Conservation (phyloP, 208 protist species). For the Crithidia thermophila region DNA sequence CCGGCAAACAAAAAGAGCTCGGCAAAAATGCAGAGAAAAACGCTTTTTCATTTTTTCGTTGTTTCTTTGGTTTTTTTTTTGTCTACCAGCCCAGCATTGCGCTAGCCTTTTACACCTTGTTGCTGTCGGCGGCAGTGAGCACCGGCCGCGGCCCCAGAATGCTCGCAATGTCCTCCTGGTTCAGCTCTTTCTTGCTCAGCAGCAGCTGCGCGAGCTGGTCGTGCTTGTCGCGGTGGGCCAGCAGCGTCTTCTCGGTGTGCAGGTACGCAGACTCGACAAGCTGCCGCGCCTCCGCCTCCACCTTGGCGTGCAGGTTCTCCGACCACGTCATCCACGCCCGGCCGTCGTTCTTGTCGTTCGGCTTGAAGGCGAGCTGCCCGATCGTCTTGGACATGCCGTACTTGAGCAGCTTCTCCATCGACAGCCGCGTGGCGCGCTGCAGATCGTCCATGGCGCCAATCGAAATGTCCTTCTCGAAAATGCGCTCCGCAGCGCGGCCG, state of each 20-base stretch:
- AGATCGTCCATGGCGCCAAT: conserved; percentile 93
- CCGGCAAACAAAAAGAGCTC: too few species aligned
- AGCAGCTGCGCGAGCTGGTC: conserved; percentile 72
- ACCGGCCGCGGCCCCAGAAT: conserved; percentile 75
- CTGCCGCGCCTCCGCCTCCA: conserved; percentile 81
- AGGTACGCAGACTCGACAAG: conserved; percentile 73
- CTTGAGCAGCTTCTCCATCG: conserved; percentile 89
- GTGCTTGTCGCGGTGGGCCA: conserved; percentile 74
- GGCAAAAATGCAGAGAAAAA: too few species aligned
- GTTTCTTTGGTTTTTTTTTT: conserved; percentile 1
- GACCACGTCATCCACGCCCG: conserved; percentile 91
- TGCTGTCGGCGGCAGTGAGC: conserved; percentile 6
- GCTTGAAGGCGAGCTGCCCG: conserved; percentile 88
- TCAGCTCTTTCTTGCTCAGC: conserved; percentile 89
- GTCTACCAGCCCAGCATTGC: conserved; percentile 7
- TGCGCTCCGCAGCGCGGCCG: conserved; percentile 86
- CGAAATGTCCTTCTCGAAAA: conserved; percentile 88
- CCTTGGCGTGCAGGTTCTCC: conserved; percentile 86
- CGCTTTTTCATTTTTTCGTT: neutral
- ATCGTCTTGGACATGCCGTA: conserved; percentile 91
- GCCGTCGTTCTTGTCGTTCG: conserved; percentile 88
- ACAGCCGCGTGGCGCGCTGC: conserved; percentile 85
- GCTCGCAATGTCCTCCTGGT: conserved; percentile 72
- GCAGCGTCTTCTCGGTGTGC: conserved; percentile 70
- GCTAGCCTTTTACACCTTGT: conserved; percentile 5